Conservation (phyloP, 129 eudicot genomes). For the Pittosporum tobira region DNA sequence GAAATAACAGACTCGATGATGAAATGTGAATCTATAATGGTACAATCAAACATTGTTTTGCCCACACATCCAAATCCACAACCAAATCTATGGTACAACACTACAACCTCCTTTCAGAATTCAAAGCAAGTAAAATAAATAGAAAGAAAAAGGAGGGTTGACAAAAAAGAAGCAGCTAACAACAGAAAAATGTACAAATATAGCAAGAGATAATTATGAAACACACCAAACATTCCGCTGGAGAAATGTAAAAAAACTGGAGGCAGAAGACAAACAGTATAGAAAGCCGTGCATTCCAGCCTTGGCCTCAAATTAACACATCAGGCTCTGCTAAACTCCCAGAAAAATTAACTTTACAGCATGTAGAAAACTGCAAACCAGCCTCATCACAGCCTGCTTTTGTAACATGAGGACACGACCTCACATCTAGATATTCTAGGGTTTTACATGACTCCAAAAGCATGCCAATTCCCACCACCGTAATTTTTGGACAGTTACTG, state of each 20-base stretch:
- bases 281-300: not conserved
- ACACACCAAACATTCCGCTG: not conserved
- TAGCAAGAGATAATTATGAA: not conserved
- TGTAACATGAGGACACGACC: slow-evolving; percentile 76
- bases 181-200: not conserved
- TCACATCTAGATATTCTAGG: slow-evolving; percentile 72
- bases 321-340: slow-evolving; percentile 85
- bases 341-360: slow-evolving; percentile 68
- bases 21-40: not conserved
- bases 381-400: slow-evolving; percentile 72
- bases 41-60: not conserved
- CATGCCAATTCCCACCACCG: slow-evolving; percentile 53
- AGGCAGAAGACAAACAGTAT: slow-evolving; percentile 1
- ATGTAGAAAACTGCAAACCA: slow-evolving; percentile 67
- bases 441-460: slow-evolving; percentile 52
- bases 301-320: slow-evolving; percentile 33
- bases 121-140: not conserved
- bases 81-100: not conserved
- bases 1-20: not conserved
- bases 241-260: not conserved
- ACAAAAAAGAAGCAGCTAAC: not conserved
- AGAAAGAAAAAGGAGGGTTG: not conserved
- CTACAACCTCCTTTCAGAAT: not conserved
- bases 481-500: slow-evolving; percentile 81
- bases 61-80: not conserved